Evolutionary conservation across 345 rosid genomes (phyloP).

Genomic region (Luvunga scandens): DNA sequence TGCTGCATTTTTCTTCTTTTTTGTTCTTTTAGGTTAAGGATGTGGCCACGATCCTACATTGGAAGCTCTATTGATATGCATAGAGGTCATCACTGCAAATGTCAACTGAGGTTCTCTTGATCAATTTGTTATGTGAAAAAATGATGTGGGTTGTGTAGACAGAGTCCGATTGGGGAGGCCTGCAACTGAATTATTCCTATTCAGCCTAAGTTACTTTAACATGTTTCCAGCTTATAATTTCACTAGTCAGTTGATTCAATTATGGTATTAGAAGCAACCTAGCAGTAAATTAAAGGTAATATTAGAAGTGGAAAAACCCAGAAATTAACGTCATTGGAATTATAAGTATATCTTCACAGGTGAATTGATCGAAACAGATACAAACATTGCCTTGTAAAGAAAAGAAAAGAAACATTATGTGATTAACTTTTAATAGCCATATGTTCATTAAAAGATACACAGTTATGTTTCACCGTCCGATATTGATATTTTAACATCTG

Average conservation of each 20-base stretch:
- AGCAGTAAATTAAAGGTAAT: background rate
- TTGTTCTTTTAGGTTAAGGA: slow-evolving; percentile 78
- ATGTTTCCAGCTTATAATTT: slow-evolving; percentile 5
- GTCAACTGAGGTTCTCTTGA: slow-evolving; percentile 32
- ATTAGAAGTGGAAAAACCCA: background rate
- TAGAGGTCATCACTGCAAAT: slow-evolving; percentile 29
- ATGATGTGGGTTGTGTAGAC: slow-evolving; percentile 28
- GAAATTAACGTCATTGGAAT: background rate
- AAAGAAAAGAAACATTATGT: too few relatives aligned
- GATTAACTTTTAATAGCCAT: background rate
- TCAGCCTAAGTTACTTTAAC: slow-evolving; percentile 10
- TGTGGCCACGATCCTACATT: slow-evolving; percentile 98
- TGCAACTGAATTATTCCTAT: slow-evolving; percentile 1
- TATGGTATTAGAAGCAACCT: background rate
- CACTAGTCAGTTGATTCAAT: background rate
- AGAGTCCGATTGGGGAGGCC: slow-evolving; percentile 14
- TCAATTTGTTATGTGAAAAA: slow-evolving; percentile 13
- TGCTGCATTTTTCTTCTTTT: slow-evolving; percentile 35
- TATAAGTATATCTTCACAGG: background rate
- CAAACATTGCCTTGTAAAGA: background rate
- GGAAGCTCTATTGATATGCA: slow-evolving; percentile 79
- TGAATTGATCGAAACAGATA: background rate
- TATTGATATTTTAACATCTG: background rate
- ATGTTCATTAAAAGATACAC: background rate
- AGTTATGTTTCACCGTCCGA: background rate